Percentiles rank a stretch among this genome's conserved stretches.
phyloP scores from a whole-genome alignment of 768 basidiomycete species.

The Candolleomyces efflorescens region DNA sequence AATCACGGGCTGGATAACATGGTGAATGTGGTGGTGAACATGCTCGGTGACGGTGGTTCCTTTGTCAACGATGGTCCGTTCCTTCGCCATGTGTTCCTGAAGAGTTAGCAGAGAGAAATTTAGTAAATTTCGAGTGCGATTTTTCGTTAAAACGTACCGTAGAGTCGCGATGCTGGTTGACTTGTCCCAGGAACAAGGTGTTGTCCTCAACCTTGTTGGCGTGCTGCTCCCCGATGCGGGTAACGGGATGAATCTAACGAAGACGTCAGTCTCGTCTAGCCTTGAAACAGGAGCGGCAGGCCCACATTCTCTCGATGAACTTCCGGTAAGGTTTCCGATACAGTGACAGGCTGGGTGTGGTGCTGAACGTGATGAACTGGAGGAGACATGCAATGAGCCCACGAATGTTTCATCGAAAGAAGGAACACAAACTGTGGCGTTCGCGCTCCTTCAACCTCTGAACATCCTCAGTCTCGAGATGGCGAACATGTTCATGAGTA shows the following conservation, averaged over 20 bases:
- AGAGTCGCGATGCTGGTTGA: slow-evolving; percentile 23
- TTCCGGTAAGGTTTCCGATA: slow-evolving; percentile 22
- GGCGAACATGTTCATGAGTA: slow-evolving; percentile 23
- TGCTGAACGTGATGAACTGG: slow-evolving; percentile 36
- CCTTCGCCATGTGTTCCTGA: slow-evolving; percentile 18
- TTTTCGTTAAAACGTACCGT: slow-evolving; percentile 14
- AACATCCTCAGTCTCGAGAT: slow-evolving; percentile 27
- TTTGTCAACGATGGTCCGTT: slow-evolving; percentile 28
- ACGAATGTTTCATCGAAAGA: background rate
- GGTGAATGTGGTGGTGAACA: slow-evolving; percentile 32
- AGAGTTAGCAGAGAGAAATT: background rate
- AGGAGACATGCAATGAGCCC: background rate
- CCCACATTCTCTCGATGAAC: slow-evolving; percentile 22
- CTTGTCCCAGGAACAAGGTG: slow-evolving; percentile 22
- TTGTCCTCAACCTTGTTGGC: slow-evolving; percentile 24
- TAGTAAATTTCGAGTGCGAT: no score
- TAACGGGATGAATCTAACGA: slow-evolving; percentile 22
- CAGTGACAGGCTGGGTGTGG: slow-evolving; percentile 30
- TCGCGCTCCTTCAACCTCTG: slow-evolving; percentile 27
- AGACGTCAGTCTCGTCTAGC: background rate
- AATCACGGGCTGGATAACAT: slow-evolving; percentile 34
- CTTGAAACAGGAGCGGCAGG: background rate
- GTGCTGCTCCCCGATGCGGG: slow-evolving; percentile 23
- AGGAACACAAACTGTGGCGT: slow-evolving; percentile 25
- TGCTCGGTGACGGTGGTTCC: slow-evolving; percentile 27